These are phyloP conservation scores for Leucosporidium scottii DNA, from an alignment of 768 basidiomycete genomes.

Conservation along the genomic window DNA sequence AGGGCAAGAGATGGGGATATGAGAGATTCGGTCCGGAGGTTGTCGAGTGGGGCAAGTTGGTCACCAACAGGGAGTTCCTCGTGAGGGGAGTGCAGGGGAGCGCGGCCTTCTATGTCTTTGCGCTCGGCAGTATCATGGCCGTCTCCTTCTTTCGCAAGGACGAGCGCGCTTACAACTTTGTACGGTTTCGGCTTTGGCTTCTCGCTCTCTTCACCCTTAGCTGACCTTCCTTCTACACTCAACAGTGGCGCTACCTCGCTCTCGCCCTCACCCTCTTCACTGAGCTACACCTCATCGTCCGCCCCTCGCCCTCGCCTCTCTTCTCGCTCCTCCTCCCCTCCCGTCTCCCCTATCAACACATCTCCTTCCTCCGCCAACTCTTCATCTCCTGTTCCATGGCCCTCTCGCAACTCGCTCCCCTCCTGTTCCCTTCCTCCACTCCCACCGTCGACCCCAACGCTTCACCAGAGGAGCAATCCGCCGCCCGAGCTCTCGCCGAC, in stretches of 20 bases:
- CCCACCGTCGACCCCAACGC: not conserved
- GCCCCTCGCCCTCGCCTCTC: constrained; percentile 14
- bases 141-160: constrained; percentile 57
- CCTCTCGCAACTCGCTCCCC: constrained; percentile 62
- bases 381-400: constrained; percentile 70
- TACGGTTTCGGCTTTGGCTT: constrained; percentile 30
- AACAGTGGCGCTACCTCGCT: constrained; percentile 73
- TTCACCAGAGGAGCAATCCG: not conserved
- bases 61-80: constrained; percentile 64
- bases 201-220: constrained; percentile 14
- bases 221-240: not conserved
- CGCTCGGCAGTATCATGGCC: constrained; percentile 55
- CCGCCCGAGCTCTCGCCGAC: constrained; percentile 5
- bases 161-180: constrained; percentile 62
- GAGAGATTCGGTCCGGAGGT: constrained; percentile 81
- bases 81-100: constrained; percentile 58
- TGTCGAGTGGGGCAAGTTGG: constrained; percentile 59
- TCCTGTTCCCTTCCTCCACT: constrained; percentile 49
- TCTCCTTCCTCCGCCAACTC: constrained; percentile 66
- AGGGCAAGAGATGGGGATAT: constrained; percentile 72
- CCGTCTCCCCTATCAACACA: constrained; percentile 67
- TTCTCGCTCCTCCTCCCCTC: constrained; percentile 51
- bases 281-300: constrained; percentile 28
- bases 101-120: constrained; percentile 60
- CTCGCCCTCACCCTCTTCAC: constrained; percentile 41